Conservation (phyloP, 345 rosid genomes). For the Isatis tinctoria region DNA sequence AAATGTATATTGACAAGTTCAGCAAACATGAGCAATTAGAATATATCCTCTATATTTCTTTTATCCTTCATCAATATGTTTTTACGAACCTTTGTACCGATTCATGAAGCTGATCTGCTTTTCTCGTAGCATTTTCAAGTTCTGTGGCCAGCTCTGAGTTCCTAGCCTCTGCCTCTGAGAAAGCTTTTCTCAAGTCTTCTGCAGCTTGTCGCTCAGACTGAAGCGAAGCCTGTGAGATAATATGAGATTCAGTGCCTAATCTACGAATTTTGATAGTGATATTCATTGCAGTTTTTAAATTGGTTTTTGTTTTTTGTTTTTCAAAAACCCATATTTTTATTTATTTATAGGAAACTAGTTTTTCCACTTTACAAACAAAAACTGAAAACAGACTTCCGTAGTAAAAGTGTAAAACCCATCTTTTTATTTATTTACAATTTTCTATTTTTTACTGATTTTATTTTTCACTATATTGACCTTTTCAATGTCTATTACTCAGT, state of each 20-base stretch:
- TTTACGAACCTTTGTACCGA: slow-evolving; percentile 84
- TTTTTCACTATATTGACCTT: too few relatives aligned
- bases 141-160: slow-evolving; percentile 66
- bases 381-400: too few relatives aligned
- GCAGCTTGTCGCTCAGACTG: slow-evolving; percentile 58
- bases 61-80: slow-evolving; percentile 5
- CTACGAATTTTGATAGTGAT: background rate
- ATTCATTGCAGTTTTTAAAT: too few relatives aligned
- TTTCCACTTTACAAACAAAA: too few relatives aligned
- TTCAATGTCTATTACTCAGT: too few relatives aligned
- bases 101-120: slow-evolving; percentile 91
- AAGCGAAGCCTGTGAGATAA: slow-evolving; percentile 53
- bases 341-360: too few relatives aligned
- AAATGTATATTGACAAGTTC: background rate
- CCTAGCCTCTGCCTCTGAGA: slow-evolving; percentile 56
- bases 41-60: background rate
- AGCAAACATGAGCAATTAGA: background rate
- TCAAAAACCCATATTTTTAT: too few relatives aligned
- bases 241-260: background rate
- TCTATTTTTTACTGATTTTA: too few relatives aligned
- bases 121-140: slow-evolving; percentile 70
- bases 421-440: too few relatives aligned
- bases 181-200: slow-evolving; percentile 63
- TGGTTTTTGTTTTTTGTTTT: too few relatives aligned
- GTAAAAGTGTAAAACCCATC: too few relatives aligned